phyloP scores from a whole-genome alignment of 306 rosid species.

The Comarum palustre region DNA sequence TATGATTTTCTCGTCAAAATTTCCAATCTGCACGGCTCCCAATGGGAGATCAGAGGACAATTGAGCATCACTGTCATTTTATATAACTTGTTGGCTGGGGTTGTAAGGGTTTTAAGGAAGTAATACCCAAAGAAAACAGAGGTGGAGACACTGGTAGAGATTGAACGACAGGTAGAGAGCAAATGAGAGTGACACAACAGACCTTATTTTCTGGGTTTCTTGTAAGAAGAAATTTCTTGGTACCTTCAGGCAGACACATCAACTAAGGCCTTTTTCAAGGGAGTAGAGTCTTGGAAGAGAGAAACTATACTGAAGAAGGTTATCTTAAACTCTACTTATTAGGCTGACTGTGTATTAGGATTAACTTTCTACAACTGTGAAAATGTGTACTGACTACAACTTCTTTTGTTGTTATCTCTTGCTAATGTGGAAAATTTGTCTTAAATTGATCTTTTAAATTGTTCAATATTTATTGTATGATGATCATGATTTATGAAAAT shows the following conservation, averaged over 20 bases:
- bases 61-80: background rate
- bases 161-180: background rate
- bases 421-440: too few species aligned
- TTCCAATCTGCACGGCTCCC: background rate
- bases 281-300: constrained; percentile 72
- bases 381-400: too few species aligned
- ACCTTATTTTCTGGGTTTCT: background rate
- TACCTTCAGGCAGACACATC: constrained; percentile 52
- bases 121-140: background rate
- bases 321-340: background rate
- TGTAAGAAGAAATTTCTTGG: background rate
- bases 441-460: too few species aligned
- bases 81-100: background rate
- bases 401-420: too few species aligned
- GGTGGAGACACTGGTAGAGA: background rate
- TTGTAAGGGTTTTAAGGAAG: background rate
- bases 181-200: background rate
- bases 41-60: background rate
- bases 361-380: too few species aligned
- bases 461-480: too few species aligned
- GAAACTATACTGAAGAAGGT: constrained; percentile 75
- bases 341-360: background rate
- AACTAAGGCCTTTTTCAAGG: constrained; percentile 66
- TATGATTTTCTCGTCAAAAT: background rate
- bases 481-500: too few species aligned